These are phyloP conservation scores for Cyberlindnera meyerae DNA, from an alignment of 805 yeast genomes.

Conservation along the genomic window DNA sequence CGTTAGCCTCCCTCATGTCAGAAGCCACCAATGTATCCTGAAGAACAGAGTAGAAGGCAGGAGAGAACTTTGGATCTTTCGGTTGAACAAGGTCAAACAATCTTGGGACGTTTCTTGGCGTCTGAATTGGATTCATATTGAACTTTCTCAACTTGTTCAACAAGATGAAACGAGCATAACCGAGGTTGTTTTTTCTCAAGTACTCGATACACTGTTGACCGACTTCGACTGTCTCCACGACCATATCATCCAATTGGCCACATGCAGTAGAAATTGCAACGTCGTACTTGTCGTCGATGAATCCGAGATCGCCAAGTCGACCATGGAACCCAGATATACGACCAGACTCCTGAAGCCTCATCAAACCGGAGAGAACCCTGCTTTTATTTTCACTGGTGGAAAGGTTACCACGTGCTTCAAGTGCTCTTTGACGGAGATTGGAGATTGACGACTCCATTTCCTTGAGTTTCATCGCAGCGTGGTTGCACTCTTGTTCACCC, in stretches of 20 bases:
- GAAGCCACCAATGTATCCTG: conserved; percentile 85
- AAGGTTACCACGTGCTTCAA: conserved; percentile 60
- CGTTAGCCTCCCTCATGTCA: conserved; percentile 73
- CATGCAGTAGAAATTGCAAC: conserved; percentile 94
- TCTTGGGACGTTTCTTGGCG: conserved; percentile 76
- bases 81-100: conserved; percentile 79
- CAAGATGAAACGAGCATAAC: conserved; percentile 84
- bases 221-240: conserved; percentile 72
- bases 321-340: conserved; percentile 85
- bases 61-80: conserved; percentile 59
- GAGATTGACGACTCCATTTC: conserved; percentile 50
- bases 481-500: conserved; percentile 53
- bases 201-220: conserved; percentile 79
- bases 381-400: conserved; percentile 61
- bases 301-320: conserved; percentile 87
- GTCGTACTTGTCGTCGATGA: conserved; percentile 83
- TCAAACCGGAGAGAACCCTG: conserved; percentile 64
- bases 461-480: conserved; percentile 45
- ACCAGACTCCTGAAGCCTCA: conserved; percentile 70
- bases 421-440: conserved; percentile 53
- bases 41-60: conserved; percentile 86
- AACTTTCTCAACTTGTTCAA: conserved; percentile 67
- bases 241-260: conserved; percentile 86
- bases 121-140: conserved; percentile 50
- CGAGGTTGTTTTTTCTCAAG: conserved; percentile 74